Conservation (phyloP, 495 filamentous ascomycete species). For the Cercophora sp. region DNA sequence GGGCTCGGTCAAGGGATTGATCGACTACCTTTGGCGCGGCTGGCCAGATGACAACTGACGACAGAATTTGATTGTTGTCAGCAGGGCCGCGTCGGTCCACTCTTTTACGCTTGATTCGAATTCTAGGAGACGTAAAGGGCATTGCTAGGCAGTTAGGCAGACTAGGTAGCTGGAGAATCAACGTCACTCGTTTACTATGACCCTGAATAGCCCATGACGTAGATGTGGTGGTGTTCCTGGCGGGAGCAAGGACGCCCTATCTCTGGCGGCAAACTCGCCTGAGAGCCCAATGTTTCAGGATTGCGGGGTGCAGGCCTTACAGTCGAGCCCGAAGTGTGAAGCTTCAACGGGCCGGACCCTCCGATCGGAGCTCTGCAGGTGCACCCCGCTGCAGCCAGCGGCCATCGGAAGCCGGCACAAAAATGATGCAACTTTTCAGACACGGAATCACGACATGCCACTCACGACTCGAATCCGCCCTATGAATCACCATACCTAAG, state of each 20-base stretch:
- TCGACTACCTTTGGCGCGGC: conserved; percentile 10
- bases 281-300: not conserved
- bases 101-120: conserved; percentile 23
- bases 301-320: not conserved
- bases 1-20: conserved; percentile 21
- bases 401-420: too few relatives aligned
- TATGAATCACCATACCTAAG: too few relatives aligned
- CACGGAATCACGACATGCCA: too few relatives aligned
- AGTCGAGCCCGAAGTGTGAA: not conserved
- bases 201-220: not conserved
- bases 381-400: too few relatives aligned
- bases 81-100: conserved; percentile 23
- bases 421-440: too few relatives aligned
- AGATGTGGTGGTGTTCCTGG: too few relatives aligned
- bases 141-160: conserved; percentile 16
- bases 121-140: conserved; percentile 3
- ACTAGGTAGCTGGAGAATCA: conserved; percentile 10
- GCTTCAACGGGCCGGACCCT: conserved; percentile 4
- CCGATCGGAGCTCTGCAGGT: not conserved
- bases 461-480: too few relatives aligned
- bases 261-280: too few relatives aligned
- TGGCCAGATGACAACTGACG: not conserved
- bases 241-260: too few relatives aligned
- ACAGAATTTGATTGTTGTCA: not conserved
- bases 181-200: conserved; percentile 18